Percentiles rank a stretch among this genome's conserved stretches.
These are phyloP conservation scores for Ramularia collo-cygni DNA, from an alignment of 2,329 filamentous ascomycete genomes.

Conservation along the genomic window DNA sequence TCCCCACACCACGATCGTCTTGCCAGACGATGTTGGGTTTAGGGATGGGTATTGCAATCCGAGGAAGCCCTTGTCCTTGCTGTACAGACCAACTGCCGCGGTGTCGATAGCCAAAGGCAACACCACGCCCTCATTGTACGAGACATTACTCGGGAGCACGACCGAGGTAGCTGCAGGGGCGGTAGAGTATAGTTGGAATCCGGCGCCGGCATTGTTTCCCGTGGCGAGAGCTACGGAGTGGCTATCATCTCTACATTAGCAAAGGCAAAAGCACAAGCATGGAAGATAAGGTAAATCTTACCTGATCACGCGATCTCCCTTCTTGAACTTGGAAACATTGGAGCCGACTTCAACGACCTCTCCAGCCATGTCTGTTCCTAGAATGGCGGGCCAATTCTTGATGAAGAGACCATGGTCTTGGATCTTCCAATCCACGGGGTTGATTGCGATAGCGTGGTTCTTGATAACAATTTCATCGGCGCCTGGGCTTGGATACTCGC, in stretches of 20 bases:
- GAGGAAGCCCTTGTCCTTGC: constrained; percentile 28
- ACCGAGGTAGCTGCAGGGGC: constrained; percentile 27
- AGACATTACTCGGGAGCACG: constrained; percentile 34
- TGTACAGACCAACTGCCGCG: constrained; percentile 38
- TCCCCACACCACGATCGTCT: constrained; percentile 36
- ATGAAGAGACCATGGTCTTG: constrained; percentile 29
- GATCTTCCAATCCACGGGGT: constrained; percentile 35
- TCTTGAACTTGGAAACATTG: constrained; percentile 29
- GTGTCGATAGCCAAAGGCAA: constrained; percentile 41
- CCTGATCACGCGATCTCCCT: constrained; percentile 32
- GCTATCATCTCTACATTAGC: no score
- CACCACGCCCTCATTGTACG: constrained; percentile 35
- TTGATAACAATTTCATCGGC: constrained; percentile 31
- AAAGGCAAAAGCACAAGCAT: neutral
- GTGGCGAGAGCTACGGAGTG: constrained; percentile 21
- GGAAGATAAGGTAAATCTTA: constrained; percentile 10
- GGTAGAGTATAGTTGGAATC: constrained; percentile 32
- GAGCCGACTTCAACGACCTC: constrained; percentile 31
- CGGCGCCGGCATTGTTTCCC: constrained; percentile 21
- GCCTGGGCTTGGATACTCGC: constrained; percentile 27
- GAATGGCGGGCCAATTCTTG: constrained; percentile 29
- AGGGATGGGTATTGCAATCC: constrained; percentile 34
- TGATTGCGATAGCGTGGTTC: constrained; percentile 32
- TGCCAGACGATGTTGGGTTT: constrained; percentile 27
- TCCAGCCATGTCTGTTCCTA: constrained; percentile 35